These are phyloP conservation scores for Penicillium verrucosum DNA, from an alignment of 2,329 filamentous ascomycete genomes.

Conservation along the genomic window DNA sequence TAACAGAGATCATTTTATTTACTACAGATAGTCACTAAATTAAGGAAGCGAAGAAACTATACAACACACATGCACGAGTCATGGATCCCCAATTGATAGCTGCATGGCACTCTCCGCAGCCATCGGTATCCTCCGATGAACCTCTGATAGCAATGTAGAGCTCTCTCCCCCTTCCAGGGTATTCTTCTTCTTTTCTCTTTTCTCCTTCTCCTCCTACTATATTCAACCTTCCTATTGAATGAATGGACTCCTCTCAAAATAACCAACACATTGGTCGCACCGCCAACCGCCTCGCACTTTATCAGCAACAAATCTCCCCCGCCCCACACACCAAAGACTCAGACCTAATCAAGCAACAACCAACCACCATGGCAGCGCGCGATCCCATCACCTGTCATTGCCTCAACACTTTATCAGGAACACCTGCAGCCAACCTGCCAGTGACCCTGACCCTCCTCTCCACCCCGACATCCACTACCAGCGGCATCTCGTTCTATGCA, in stretches of 20 bases:
- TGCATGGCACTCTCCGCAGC: slow-evolving; percentile 27
- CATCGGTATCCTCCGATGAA: slow-evolving; percentile 39
- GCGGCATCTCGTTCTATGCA: slow-evolving; percentile 34
- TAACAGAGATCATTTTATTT: neutral
- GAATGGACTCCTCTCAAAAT: slow-evolving; percentile 20
- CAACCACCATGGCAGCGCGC: slow-evolving; percentile 34
- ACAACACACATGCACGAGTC: neutral
- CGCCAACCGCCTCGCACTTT: slow-evolving; percentile 33
- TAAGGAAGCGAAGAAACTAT: neutral
- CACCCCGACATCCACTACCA: slow-evolving; percentile 41
- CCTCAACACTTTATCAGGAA: slow-evolving; percentile 49
- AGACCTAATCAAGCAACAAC: slow-evolving; percentile 8
- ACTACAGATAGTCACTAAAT: neutral
- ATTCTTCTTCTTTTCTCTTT: slow-evolving; percentile 1
- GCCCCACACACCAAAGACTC: slow-evolving; percentile 12
- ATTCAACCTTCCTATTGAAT: slow-evolving; percentile 17
- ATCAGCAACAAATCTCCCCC: slow-evolving; percentile 32
- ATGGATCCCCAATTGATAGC: slow-evolving; percentile 7
- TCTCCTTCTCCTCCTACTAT: neutral
- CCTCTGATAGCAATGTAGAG: slow-evolving; percentile 18
- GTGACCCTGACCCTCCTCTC: slow-evolving; percentile 57
- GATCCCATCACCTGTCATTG: slow-evolving; percentile 51
- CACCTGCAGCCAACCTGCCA: slow-evolving; percentile 45
- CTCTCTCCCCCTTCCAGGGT: neutral
- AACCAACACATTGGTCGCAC: slow-evolving; percentile 24